Percentiles rank a stretch among this genome's conserved stretches.
Conservation (phyloP, 2,329 filamentous ascomycete species). For the Neurospora crassa region DNA sequence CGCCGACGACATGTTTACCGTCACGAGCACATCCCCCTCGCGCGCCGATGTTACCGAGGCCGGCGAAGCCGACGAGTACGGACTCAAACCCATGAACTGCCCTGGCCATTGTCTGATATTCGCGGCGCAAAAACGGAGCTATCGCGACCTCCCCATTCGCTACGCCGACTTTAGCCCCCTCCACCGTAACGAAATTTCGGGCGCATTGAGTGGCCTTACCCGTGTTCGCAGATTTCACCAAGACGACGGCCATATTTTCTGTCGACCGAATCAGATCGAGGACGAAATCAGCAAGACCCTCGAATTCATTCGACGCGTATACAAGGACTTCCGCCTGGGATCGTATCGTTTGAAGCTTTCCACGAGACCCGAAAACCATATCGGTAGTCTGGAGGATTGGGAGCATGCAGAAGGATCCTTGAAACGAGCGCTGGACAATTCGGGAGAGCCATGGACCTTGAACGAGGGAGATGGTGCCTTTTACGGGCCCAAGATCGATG, state of each 20-base stretch:
- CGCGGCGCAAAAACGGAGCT: slow-evolving; percentile 60
- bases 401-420: slow-evolving; percentile 58
- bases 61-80: slow-evolving; percentile 61
- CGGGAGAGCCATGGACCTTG: slow-evolving; percentile 59
- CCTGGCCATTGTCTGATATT: slow-evolving; percentile 84
- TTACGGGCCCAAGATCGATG: slow-evolving; percentile 87
- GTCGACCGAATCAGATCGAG: slow-evolving; percentile 64
- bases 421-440: slow-evolving; percentile 50
- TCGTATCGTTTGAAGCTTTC: slow-evolving; percentile 70
- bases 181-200: slow-evolving; percentile 80
- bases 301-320: slow-evolving; percentile 64
- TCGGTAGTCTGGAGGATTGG: slow-evolving; percentile 63
- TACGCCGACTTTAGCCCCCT: slow-evolving; percentile 82
- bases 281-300: slow-evolving; percentile 65
- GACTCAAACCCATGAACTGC: slow-evolving; percentile 89
- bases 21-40: slow-evolving; percentile 45
- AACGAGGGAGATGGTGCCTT: slow-evolving; percentile 82
- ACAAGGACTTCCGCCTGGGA: slow-evolving; percentile 59
- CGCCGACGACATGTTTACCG: slow-evolving; percentile 85
- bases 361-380: slow-evolving; percentile 71
- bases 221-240: slow-evolving; percentile 82
- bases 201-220: slow-evolving; percentile 71
- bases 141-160: slow-evolving; percentile 71
- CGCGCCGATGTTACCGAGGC: slow-evolving; percentile 23
- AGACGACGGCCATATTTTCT: slow-evolving; percentile 88